Percentiles rank a stretch among this genome's conserved stretches.
Evolutionary conservation across 164 flowering plant species (phyloP).

Genomic region (Taxillus chinensis): DNA sequence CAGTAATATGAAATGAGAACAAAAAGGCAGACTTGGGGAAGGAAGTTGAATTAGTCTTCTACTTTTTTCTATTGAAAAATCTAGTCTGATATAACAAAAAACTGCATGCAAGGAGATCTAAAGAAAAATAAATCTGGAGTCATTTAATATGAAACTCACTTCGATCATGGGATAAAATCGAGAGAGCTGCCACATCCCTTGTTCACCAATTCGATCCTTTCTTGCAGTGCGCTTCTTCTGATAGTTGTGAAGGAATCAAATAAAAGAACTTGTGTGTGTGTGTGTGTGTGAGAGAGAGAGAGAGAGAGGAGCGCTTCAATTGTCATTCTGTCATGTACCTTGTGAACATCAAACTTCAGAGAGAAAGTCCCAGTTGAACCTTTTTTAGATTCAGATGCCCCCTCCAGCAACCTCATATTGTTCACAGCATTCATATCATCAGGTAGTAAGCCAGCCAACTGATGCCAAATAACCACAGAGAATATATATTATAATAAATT

Average conservation of each 20-base stretch:
- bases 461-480: slow-evolving; percentile 8
- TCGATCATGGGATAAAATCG: slow-evolving; percentile 93
- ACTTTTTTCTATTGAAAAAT: too few relatives aligned
- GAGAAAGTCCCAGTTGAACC: slow-evolving; percentile 52
- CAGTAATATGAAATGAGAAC: too few relatives aligned
- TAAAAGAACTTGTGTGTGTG: not conserved
- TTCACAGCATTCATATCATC: slow-evolving; percentile 84
- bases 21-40: too few relatives aligned
- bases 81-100: too few relatives aligned
- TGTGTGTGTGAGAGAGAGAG: too few relatives aligned
- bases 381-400: slow-evolving; percentile 50
- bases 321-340: slow-evolving; percentile 28
- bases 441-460: slow-evolving; percentile 67
- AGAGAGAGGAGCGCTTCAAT: not conserved
- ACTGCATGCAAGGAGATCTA: too few relatives aligned
- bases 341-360: slow-evolving; percentile 78
- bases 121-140: too few relatives aligned
- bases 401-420: slow-evolving; percentile 69
- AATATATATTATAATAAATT: too few relatives aligned
- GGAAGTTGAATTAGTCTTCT: too few relatives aligned
- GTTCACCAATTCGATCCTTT: slow-evolving; percentile 65
- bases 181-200: slow-evolving; percentile 79
- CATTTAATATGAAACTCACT: slow-evolving; percentile 26
- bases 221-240: slow-evolving; percentile 74
- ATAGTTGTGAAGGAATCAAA: not conserved